These are phyloP conservation scores for Rhodotorula sp. DNA, from an alignment of 1,284 basidiomycete species.

Conservation along the genomic window DNA sequence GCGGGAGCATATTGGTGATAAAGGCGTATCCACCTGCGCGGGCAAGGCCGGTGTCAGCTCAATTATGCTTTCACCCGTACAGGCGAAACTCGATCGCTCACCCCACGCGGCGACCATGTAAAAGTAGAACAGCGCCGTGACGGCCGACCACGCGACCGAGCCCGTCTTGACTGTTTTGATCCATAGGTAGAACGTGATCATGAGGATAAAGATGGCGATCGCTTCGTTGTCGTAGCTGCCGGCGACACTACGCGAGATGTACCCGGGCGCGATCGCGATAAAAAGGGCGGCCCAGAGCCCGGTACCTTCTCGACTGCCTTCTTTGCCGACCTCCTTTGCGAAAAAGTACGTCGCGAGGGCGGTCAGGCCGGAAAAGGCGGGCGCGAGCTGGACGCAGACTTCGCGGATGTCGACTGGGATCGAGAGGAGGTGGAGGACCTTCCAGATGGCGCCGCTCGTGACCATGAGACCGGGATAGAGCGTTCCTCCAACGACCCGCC, in stretches of 20 bases:
- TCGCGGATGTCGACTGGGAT: constrained; percentile 97
- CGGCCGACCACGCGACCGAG: constrained; percentile 83
- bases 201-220: constrained; percentile 98
- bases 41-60: background rate
- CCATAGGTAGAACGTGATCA: constrained; percentile 98
- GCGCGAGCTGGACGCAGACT: constrained; percentile 93
- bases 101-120: constrained; percentile 99
- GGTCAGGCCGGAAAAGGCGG: constrained; percentile 92
- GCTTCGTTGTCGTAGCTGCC: constrained; percentile 99
- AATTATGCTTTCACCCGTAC: background rate
- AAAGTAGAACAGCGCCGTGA: constrained; percentile 95
- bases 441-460: constrained; percentile 95
- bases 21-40: constrained; percentile 87
- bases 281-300: constrained; percentile 96
- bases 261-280: constrained; percentile 94
- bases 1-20: constrained; percentile 99
- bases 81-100: constrained; percentile 48
- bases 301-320: constrained; percentile 64
- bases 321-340: constrained; percentile 75
- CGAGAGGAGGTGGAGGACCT: constrained; percentile 78
- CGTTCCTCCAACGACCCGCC: constrained; percentile 95
- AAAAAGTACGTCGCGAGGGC: constrained; percentile 66
- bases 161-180: constrained; percentile 94
- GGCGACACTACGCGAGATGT: constrained; percentile 98
- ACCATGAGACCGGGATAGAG: constrained; percentile 98